Percentiles rank a stretch among this genome's conserved stretches.
Evolutionary conservation across 495 filamentous ascomycete genomes (phyloP).

Genomic region (Geoglossum glabrum): DNA sequence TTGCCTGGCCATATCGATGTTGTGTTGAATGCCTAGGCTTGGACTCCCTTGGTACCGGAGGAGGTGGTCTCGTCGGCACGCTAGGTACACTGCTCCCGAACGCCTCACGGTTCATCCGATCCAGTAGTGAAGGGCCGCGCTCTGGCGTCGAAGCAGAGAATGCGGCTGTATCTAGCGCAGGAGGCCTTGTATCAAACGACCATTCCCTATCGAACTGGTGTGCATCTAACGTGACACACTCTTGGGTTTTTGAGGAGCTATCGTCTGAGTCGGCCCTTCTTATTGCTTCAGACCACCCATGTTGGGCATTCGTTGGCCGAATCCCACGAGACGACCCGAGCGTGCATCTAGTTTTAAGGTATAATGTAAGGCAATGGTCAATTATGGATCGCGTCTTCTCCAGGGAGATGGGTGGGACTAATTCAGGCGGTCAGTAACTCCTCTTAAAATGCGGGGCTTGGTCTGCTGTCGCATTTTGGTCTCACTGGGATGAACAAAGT

Average conservation of each 20-base stretch:
- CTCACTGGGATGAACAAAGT: background rate
- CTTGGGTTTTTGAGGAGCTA: background rate
- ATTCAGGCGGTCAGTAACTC: background rate
- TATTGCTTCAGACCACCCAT: background rate
- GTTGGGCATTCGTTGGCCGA: background rate
- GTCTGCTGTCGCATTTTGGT: background rate
- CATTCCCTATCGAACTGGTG: background rate
- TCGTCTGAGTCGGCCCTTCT: background rate
- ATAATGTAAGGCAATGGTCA: conserved; percentile 4
- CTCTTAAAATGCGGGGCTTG: background rate
- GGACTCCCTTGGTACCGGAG: background rate
- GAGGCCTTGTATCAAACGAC: background rate
- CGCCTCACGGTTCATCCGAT: background rate
- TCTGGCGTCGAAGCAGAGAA: background rate
- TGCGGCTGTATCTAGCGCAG: background rate
- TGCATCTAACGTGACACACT: background rate
- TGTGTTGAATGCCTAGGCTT: background rate
- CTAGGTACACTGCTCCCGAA: background rate
- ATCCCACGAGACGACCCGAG: background rate
- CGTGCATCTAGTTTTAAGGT: background rate
- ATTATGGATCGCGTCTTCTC: conserved; percentile 5
- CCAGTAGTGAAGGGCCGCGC: background rate
- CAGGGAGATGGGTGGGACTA: conserved; percentile 1
- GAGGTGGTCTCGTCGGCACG: background rate
- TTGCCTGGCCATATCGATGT: background rate